A percentile compares a stretch with the other conserved stretches of the same genome.
Evolutionary conservation across 2,329 filamentous ascomycete species (phyloP).

Genomic region (Colletotrichum sp.): DNA sequence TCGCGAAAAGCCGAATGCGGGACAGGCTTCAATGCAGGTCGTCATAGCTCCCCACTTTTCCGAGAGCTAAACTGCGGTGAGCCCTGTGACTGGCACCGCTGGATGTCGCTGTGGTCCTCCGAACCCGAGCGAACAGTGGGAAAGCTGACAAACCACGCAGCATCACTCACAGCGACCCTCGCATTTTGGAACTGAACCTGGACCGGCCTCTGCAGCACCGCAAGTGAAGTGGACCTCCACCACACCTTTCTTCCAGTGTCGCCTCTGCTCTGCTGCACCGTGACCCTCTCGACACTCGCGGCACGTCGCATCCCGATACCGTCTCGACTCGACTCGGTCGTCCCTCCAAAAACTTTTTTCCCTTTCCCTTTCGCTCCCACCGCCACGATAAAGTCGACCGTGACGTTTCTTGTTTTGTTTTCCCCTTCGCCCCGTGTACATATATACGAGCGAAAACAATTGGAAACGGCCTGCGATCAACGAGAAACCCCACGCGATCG

Average conservation of each 20-base stretch:
- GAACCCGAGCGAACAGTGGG: background rate
- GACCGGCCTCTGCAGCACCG: background rate
- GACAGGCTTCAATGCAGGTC: slow-evolving; percentile 20
- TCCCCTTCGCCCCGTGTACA: background rate
- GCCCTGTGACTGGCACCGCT: slow-evolving; percentile 2
- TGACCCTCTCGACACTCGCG: background rate
- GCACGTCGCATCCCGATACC: slow-evolving; percentile 12
- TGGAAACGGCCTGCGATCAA: background rate
- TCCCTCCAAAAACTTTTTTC: background rate
- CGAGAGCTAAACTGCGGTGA: slow-evolving; percentile 11
- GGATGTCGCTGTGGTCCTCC: background rate
- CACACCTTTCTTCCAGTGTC: background rate
- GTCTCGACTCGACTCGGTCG: slow-evolving; percentile 10
- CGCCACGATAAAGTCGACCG: background rate
- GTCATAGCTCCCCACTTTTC: slow-evolving; percentile 21
- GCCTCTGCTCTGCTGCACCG: background rate
- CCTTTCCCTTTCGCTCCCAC: background rate
- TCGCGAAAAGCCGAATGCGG: slow-evolving; percentile 15
- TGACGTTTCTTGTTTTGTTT: background rate
- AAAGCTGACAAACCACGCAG: slow-evolving; percentile 20
- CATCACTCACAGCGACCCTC: background rate
- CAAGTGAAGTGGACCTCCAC: background rate
- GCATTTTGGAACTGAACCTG: slow-evolving; percentile 3
- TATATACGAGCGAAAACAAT: background rate
- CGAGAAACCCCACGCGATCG: background rate